Evolutionary conservation across 2,329 filamentous ascomycete species (phyloP).

Genomic region (Ambrosiella cleistominuta): DNA sequence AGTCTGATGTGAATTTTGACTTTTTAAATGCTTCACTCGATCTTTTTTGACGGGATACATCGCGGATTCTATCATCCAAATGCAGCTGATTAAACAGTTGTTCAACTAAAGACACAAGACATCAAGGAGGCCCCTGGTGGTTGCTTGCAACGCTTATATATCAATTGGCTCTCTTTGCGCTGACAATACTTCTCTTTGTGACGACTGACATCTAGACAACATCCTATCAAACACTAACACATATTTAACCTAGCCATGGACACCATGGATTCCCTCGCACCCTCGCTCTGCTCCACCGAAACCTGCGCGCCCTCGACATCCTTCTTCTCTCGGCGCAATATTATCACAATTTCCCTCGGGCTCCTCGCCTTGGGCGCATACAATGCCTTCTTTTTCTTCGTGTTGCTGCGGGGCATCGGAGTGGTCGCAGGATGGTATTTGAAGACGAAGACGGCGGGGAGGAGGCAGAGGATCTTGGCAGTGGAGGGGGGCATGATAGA

Average conservation of each 20-base stretch:
- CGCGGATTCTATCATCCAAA: too few relatives aligned
- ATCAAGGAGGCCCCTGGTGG: too few relatives aligned
- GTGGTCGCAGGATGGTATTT: constrained; percentile 40
- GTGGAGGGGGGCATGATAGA: constrained; percentile 36
- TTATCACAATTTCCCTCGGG: constrained; percentile 9
- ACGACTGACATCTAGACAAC: neutral
- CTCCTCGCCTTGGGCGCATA: constrained; percentile 6
- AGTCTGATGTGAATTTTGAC: too few relatives aligned
- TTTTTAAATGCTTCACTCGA: too few relatives aligned
- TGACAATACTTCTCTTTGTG: neutral
- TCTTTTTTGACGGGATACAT: too few relatives aligned
- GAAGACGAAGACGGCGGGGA: constrained; percentile 43
- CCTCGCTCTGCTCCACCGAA: constrained; percentile 1
- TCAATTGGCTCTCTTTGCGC: neutral
- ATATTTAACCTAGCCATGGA: neutral
- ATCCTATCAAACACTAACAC: neutral
- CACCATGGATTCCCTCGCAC: constrained; percentile 3
- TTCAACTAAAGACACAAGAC: too few relatives aligned
- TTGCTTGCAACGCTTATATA: too few relatives aligned
- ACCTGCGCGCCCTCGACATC: constrained; percentile 2
- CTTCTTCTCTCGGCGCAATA: neutral
- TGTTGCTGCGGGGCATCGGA: constrained; percentile 25
- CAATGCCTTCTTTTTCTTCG: constrained; percentile 18
- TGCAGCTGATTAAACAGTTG: too few relatives aligned
- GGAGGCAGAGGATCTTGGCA: constrained; percentile 38